These are phyloP conservation scores for Extremus antarcticus DNA, from an alignment of 495 filamentous ascomycete genomes.

Conservation along the genomic window DNA sequence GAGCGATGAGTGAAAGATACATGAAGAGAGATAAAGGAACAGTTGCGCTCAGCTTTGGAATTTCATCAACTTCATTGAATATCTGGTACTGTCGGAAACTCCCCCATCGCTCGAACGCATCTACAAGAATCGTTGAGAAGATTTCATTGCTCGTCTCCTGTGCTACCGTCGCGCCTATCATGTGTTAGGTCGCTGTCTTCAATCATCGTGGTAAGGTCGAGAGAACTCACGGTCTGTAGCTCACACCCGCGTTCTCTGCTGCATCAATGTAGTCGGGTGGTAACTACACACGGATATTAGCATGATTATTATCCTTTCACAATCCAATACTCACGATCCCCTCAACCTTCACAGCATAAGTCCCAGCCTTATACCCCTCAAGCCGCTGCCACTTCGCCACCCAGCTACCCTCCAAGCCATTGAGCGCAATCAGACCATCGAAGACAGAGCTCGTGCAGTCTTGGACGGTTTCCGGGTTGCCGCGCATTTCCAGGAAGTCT, in stretches of 20 bases:
- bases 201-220: not conserved
- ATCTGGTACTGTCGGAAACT: not conserved
- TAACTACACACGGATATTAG: constrained; percentile 15
- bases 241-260: constrained; percentile 28
- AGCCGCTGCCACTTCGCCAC: constrained; percentile 91
- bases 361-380: constrained; percentile 70
- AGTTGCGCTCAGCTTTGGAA: too few species aligned
- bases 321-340: constrained; percentile 24
- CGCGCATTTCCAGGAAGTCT: constrained; percentile 68
- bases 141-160: constrained; percentile 19
- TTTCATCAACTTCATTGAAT: not conserved
- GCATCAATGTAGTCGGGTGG: constrained; percentile 29
- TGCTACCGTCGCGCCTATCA: constrained; percentile 41
- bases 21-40: too few species aligned
- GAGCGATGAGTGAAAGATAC: too few species aligned
- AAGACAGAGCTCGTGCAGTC: constrained; percentile 93
- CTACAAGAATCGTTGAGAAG: too few species aligned
- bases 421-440: constrained; percentile 74
- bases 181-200: not conserved
- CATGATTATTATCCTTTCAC: not conserved
- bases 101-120: not conserved
- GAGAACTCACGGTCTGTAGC: constrained; percentile 31
- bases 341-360: constrained; percentile 88
- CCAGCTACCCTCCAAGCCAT: constrained; percentile 73
- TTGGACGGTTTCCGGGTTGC: constrained; percentile 66